Evolutionary conservation across 176 grass and related monocot genomes (phyloP), one percentile per base, ranked within the genome.

Genomic region (Tuctoria greenei): DNA sequence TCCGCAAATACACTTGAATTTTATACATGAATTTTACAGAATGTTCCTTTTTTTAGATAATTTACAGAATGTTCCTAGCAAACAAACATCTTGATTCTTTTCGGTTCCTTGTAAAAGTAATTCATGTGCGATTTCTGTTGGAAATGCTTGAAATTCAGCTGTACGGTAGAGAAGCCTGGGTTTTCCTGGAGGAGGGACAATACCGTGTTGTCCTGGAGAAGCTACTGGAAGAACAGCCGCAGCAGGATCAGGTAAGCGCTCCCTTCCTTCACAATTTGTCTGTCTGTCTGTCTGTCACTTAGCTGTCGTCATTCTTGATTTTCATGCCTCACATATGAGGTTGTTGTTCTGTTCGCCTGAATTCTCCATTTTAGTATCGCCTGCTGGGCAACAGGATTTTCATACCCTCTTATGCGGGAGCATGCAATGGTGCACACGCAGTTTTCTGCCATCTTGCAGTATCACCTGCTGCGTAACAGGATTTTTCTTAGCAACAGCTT

Each of bases 81-180:
- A 41, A 21, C 5, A 58, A 42, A 7, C 52, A 40, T 21, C 20
- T 73, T 3, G 35, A 56, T 73, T 40, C 41, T 23, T n/a, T n/a
- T n/a, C n/a, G n/a, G n/a, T 21, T 57, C 51, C 25, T 28, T 60
- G 57, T 60, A 28, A 60, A 14, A 28, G 57, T 12, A 5, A 10
- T 28, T 60, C 25, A 60, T 10, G 28, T 28, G 12, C 11, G 9
- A 10, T 61, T 74, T 16, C 42, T 74, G 24, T 59, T 60, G 37
- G 23, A 4, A 54, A 59, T 74, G 4, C 17, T 43, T 74, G 37
- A 74, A 69, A 45, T 65, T 10, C 44, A 81, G 69, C 6, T 81
- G 11, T 81, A 81, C 8, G 69, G 79, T 21, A 73, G 11, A 7
- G 36, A 61, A 13, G 79, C 69, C 23, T 81, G 79, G 79, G 0